Percentiles rank a stretch among this genome's conserved stretches.
Conservation (phyloP, 495 filamentous ascomycete species). For the Chaetomium tenue region DNA sequence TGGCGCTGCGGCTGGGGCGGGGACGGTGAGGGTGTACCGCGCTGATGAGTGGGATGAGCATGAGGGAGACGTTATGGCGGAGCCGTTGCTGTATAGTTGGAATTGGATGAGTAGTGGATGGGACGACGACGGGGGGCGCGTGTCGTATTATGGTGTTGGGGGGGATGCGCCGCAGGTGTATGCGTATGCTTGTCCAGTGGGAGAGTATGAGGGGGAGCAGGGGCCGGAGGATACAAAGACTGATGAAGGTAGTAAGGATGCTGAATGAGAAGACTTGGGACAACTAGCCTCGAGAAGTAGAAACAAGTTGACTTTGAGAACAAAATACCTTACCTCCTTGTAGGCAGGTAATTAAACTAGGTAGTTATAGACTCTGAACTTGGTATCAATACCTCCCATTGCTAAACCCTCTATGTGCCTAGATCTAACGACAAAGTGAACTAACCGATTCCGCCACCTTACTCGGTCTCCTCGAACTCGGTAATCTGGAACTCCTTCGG, state of each 20-base stretch:
- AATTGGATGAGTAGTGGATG: not conserved
- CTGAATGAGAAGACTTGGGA: too few species aligned
- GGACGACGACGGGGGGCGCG: not conserved
- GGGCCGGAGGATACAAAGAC: too few species aligned
- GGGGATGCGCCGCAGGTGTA: not conserved
- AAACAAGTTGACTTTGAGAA: too few species aligned
- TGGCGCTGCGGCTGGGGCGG: not conserved
- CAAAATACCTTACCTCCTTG: too few species aligned
- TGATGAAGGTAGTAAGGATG: too few species aligned
- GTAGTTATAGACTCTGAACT: too few species aligned
- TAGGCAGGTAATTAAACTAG: too few species aligned
- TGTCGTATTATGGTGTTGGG: not conserved
- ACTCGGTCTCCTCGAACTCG: not conserved
- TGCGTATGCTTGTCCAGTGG: not conserved
- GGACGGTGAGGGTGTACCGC: not conserved
- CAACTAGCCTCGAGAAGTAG: too few species aligned
- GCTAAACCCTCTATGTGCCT: not conserved
- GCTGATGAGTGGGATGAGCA: too few species aligned
- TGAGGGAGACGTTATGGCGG: not conserved
- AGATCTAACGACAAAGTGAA: not conserved
- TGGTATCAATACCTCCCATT: too few species aligned
- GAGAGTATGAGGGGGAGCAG: not conserved
- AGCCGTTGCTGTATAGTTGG: not conserved
- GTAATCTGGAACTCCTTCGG: not conserved
- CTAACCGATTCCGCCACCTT: not conserved